Percentiles rank a stretch among this genome's conserved stretches.
These are phyloP conservation scores for Aspergillus persii DNA, from an alignment of 2,329 filamentous ascomycete species.

Conservation along the genomic window DNA sequence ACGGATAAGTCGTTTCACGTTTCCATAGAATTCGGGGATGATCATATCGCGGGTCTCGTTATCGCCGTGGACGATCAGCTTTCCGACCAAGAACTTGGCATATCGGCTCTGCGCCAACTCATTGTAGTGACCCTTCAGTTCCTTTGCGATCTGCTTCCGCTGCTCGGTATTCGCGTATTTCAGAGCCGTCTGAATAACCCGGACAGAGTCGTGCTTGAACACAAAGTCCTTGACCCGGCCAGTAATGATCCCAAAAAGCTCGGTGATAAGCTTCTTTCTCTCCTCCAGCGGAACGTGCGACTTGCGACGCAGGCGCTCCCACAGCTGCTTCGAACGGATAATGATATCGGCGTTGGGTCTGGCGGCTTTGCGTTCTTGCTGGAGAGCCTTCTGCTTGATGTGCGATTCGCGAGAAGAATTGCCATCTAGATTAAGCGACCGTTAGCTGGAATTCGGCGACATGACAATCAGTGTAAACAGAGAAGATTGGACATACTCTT, in stretches of 20 bases:
- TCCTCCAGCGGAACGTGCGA: constrained; percentile 90
- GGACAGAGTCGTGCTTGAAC: constrained; percentile 97
- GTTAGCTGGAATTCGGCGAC: not conserved
- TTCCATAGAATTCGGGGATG: constrained; percentile 91
- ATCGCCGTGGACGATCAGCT: constrained; percentile 90
- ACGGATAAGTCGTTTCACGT: constrained; percentile 89
- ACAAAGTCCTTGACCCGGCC: constrained; percentile 93
- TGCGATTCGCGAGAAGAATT: constrained; percentile 81
- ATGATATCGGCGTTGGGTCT: constrained; percentile 93
- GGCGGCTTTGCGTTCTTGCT: constrained; percentile 82
- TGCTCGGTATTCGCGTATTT: constrained; percentile 90
- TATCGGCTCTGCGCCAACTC: constrained; percentile 91
- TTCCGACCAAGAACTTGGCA: constrained; percentile 95
- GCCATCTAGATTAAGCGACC: constrained; percentile 49
- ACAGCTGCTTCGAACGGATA: constrained; percentile 88
- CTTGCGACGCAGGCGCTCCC: constrained; percentile 90
- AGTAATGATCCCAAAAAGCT: constrained; percentile 88
- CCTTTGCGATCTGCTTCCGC: constrained; percentile 78
- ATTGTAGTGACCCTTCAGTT: constrained; percentile 80
- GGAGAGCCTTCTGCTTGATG: constrained; percentile 85
- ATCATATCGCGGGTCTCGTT: constrained; percentile 82
- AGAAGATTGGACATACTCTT: constrained; percentile 30
- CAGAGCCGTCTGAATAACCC: constrained; percentile 92
- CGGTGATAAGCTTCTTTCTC: constrained; percentile 78
- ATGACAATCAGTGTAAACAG: constrained; percentile 8